Percentiles rank a stretch among this genome's conserved stretches.
These are phyloP conservation scores for Acanthamoeba triangularis DNA, from an alignment of 208 protist genomes.

Conservation along the genomic window DNA sequence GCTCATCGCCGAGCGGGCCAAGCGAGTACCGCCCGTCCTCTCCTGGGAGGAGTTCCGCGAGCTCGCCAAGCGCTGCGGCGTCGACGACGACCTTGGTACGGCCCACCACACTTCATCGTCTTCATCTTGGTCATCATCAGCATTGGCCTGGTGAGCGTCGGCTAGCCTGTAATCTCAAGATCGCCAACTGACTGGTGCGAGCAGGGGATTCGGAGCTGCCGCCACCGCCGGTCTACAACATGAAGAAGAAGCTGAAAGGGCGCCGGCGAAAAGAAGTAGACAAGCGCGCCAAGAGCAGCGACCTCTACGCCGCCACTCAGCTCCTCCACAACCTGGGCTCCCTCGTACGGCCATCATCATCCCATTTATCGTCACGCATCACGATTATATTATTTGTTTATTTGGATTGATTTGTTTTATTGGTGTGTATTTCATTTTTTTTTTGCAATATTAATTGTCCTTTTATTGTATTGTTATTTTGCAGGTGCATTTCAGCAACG, in stretches of 20 bases:
- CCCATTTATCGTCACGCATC: not conserved
- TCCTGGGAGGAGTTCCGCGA: constrained; percentile 27
- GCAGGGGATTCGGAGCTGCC: not conserved
- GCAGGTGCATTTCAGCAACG: constrained; percentile 54
- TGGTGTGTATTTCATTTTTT: not conserved
- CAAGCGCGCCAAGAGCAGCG: constrained; percentile 40
- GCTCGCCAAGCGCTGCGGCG: constrained; percentile 47
- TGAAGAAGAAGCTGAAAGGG: not conserved
- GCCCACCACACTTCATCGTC: not conserved
- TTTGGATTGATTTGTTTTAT: not conserved
- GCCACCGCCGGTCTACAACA: not conserved
- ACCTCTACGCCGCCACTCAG: constrained; percentile 30
- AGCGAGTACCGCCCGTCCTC: constrained; percentile 44
- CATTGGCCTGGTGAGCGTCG: too few species aligned
- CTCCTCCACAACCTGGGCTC: constrained; percentile 76
- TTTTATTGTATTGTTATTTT: too few species aligned
- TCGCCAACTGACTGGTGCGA: not conserved
- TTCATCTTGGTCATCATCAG: too few species aligned
- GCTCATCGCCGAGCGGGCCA: constrained; percentile 11
- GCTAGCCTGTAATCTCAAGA: not conserved
- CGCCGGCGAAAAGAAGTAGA: not conserved
- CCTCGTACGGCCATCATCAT: not conserved
- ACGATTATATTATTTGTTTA: not conserved
- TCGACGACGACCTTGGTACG: constrained; percentile 18
- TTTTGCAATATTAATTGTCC: too few species aligned